A percentile compares a stretch with the other conserved stretches of the same genome.
These are phyloP conservation scores for Colletotrichum sp. DNA, from an alignment of 2,329 filamentous ascomycete genomes.

Conservation along the genomic window DNA sequence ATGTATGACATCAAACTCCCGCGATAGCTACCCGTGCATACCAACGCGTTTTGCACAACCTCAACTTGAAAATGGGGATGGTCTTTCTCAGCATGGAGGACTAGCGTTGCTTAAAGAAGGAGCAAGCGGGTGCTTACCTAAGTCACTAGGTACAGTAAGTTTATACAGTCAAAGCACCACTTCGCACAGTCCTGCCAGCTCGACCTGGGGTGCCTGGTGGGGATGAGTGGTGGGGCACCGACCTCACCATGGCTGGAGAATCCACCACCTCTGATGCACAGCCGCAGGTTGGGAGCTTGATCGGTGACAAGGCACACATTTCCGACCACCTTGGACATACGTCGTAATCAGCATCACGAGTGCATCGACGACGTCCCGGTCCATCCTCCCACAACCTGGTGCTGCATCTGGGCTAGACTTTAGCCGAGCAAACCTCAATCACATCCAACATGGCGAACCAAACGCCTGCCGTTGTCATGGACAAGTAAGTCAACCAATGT, in stretches of 20 bases:
- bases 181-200: not conserved
- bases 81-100: not conserved
- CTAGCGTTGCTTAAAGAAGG: not conserved
- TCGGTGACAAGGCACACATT: conserved; percentile 24
- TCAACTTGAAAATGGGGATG: not conserved
- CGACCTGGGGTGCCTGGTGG: conserved; percentile 4
- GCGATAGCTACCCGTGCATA: not conserved
- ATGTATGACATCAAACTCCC: not conserved
- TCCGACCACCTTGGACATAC: conserved; percentile 21
- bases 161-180: not conserved
- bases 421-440: conserved; percentile 1
- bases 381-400: conserved; percentile 8
- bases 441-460: conserved; percentile 80
- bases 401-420: conserved; percentile 11
- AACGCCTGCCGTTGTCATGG: conserved; percentile 99
- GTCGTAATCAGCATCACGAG: conserved; percentile 24
- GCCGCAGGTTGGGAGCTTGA: conserved; percentile 23
- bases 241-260: conserved; percentile 21
- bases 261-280: conserved; percentile 21
- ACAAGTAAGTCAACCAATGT: conserved; percentile 80
- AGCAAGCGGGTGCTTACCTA: not conserved
- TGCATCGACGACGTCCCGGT: not conserved
- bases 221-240: conserved; percentile 18
- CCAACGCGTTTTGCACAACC: not conserved
- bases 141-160: not conserved